Evolutionary conservation across 345 rosid genomes (phyloP).

Genomic region (Aquilaria malaccensis): DNA sequence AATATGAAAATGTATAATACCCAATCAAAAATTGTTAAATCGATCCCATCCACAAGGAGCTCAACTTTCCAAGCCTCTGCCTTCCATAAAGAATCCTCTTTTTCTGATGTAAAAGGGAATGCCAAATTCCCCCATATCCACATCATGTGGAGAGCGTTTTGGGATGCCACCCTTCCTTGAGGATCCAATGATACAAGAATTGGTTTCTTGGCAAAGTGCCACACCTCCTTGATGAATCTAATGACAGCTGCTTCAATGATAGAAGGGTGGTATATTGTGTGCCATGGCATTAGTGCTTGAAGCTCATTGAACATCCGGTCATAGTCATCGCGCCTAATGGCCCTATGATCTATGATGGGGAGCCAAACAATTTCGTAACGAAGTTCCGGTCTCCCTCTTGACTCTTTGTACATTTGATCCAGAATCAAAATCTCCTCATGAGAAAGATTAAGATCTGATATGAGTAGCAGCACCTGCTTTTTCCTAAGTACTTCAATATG

Average conservation of each 20-base stretch:
- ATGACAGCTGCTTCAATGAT: conserved; percentile 42
- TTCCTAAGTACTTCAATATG: conserved; percentile 57
- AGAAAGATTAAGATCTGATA: conserved; percentile 42
- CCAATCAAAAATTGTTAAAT: conserved; percentile 32
- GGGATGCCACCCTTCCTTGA: conserved; percentile 62
- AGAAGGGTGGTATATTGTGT: conserved; percentile 49
- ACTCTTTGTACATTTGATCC: conserved; percentile 18
- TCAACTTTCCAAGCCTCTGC: conserved; percentile 53
- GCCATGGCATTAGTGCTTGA: conserved; percentile 64
- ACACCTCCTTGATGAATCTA: conserved; percentile 46
- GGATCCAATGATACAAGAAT: conserved; percentile 72
- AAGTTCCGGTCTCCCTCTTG: background rate
- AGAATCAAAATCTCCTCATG: conserved; percentile 25
- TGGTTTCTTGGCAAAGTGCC: conserved; percentile 66
- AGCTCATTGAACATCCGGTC: conserved; percentile 22
- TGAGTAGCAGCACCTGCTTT: conserved; percentile 63
- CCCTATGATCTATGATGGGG: conserved; percentile 26
- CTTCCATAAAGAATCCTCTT: conserved; percentile 61
- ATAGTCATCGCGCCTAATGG: conserved; percentile 21
- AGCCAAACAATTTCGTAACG: conserved; percentile 40
- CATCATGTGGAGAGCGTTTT: conserved; percentile 79
- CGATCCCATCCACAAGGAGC: conserved; percentile 45
- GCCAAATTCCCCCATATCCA: conserved; percentile 75
- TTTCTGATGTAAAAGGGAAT: conserved; percentile 58
- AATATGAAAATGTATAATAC: conserved; percentile 17